Conservation (phyloP, 2,329 filamentous ascomycete species). For the Periconia sp. region DNA sequence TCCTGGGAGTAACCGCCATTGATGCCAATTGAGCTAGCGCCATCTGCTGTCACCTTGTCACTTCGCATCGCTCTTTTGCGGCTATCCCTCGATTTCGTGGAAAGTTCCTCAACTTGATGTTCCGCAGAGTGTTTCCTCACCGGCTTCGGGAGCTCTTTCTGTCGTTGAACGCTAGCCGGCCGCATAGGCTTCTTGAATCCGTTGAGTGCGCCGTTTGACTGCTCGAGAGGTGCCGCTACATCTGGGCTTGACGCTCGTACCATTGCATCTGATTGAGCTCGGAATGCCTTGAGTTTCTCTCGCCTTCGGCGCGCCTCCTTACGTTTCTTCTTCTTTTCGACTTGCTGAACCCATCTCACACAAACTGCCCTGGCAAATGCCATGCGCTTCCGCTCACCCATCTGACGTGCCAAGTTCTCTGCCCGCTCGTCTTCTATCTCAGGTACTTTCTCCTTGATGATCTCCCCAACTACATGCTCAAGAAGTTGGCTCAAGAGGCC, state of each 20-base stretch:
- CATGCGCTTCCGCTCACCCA: slow-evolving; percentile 20
- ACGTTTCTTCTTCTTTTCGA: slow-evolving; percentile 32
- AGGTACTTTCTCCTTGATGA: slow-evolving; percentile 42
- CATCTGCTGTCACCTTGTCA: slow-evolving; percentile 5
- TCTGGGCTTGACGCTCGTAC: slow-evolving; percentile 9
- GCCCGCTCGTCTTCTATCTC: slow-evolving; percentile 43
- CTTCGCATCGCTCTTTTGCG: too few relatives aligned
- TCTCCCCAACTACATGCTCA: slow-evolving; percentile 44
- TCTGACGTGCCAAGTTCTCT: slow-evolving; percentile 27
- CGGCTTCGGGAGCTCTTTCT: background rate
- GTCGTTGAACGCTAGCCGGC: slow-evolving; percentile 22
- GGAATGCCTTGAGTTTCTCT: slow-evolving; percentile 22
- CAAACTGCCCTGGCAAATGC: slow-evolving; percentile 26
- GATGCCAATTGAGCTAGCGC: slow-evolving; percentile 2
- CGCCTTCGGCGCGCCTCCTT: slow-evolving; percentile 29
- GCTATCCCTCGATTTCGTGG: too few relatives aligned
- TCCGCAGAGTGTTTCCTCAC: too few relatives aligned
- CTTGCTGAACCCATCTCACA: slow-evolving; percentile 27
- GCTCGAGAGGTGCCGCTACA: slow-evolving; percentile 4
- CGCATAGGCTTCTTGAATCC: slow-evolving; percentile 19
- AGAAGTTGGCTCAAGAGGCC: slow-evolving; percentile 55
- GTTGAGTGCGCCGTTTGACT: slow-evolving; percentile 7
- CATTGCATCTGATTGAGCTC: slow-evolving; percentile 7
- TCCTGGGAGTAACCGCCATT: slow-evolving; percentile 28
- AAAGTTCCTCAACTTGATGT: too few relatives aligned